Evolutionary conservation across 2,329 filamentous ascomycete genomes (phyloP).

Genomic region (Sphaerulina populicola): DNA sequence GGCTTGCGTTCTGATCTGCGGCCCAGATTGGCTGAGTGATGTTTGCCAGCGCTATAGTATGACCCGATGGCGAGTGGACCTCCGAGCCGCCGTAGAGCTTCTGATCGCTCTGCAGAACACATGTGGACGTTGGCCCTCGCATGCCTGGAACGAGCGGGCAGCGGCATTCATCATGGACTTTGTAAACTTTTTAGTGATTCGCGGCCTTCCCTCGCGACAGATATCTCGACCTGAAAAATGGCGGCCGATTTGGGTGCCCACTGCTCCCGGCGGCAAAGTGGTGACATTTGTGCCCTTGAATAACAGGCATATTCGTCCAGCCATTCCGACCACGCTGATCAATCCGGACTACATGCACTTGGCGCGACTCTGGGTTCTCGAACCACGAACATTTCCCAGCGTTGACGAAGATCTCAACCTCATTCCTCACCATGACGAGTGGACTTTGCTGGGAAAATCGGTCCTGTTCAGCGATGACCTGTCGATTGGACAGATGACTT

Average conservation of each 20-base stretch:
- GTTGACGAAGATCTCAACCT: slow-evolving; percentile 3
- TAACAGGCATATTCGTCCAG: slow-evolving; percentile 19
- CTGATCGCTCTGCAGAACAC: slow-evolving; percentile 35
- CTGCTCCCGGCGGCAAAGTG: slow-evolving; percentile 22
- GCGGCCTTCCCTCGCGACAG: slow-evolving; percentile 29
- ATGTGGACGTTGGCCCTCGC: slow-evolving; percentile 25
- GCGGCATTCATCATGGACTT: slow-evolving; percentile 32
- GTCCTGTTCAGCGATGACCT: slow-evolving; percentile 36
- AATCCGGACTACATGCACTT: slow-evolving; percentile 30
- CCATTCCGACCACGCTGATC: slow-evolving; percentile 27
- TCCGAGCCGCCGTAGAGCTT: slow-evolving; percentile 27
- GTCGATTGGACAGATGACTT: slow-evolving; percentile 22
- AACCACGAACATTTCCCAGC: slow-evolving; percentile 21
- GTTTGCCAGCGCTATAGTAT: slow-evolving; percentile 30
- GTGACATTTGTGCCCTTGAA: slow-evolving; percentile 28
- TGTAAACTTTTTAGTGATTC: slow-evolving; percentile 31
- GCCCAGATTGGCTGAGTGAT: slow-evolving; percentile 35
- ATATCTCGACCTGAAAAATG: slow-evolving; percentile 25
- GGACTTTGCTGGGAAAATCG: slow-evolving; percentile 37
- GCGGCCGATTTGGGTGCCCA: slow-evolving; percentile 26
- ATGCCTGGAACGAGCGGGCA: slow-evolving; percentile 25
- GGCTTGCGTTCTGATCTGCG: slow-evolving; percentile 36
- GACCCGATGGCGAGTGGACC: slow-evolving; percentile 28
- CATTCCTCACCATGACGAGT: slow-evolving; percentile 22
- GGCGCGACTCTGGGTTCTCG: slow-evolving; percentile 34